Conservation (phyloP, 805 yeast species). For the Saturnispora dispora region DNA sequence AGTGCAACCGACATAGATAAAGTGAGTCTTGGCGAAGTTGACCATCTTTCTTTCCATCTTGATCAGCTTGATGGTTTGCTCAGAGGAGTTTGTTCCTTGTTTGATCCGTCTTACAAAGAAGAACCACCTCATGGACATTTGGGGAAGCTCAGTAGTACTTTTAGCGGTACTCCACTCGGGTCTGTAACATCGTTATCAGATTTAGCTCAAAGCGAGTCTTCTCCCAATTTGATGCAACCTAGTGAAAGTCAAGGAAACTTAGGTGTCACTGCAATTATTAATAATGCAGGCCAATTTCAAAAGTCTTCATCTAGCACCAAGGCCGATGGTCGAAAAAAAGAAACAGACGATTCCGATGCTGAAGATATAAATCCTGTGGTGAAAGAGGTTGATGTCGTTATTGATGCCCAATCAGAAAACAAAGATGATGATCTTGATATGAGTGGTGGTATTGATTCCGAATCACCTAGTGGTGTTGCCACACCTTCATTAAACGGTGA, state of each 20-base stretch:
- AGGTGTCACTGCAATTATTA: slow-evolving; percentile 4
- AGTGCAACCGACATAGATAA: slow-evolving; percentile 39
- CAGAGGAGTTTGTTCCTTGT: slow-evolving; percentile 62
- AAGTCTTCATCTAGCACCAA: neutral
- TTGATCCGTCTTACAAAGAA: slow-evolving; percentile 53
- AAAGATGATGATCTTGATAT: slow-evolving; percentile 16
- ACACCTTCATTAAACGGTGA: slow-evolving; percentile 28
- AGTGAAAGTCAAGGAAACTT: slow-evolving; percentile 1
- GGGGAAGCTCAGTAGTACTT: neutral
- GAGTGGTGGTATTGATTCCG: slow-evolving; percentile 23
- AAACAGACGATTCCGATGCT: slow-evolving; percentile 4
- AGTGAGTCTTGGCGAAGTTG: slow-evolving; percentile 19
- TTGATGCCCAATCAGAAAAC: slow-evolving; percentile 11
- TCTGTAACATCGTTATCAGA: slow-evolving; percentile 18
- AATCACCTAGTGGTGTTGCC: slow-evolving; percentile 22
- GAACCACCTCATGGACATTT: slow-evolving; percentile 7
- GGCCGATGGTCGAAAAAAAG: neutral
- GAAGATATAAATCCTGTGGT: slow-evolving; percentile 16
- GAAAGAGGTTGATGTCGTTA: slow-evolving; percentile 10
- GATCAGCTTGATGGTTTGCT: slow-evolving; percentile 27
- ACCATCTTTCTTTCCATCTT: slow-evolving; percentile 18
- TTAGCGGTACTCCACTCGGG: slow-evolving; percentile 12
- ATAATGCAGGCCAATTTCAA: neutral
- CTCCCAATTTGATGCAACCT: slow-evolving; percentile 1
- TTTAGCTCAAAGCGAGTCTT: slow-evolving; percentile 4